Percentiles rank a stretch among this genome's conserved stretches.
These are phyloP conservation scores for Physcomitrium patens DNA, from an alignment of 225 moss, liverwort and hornwort species.

Conservation along the genomic window DNA sequence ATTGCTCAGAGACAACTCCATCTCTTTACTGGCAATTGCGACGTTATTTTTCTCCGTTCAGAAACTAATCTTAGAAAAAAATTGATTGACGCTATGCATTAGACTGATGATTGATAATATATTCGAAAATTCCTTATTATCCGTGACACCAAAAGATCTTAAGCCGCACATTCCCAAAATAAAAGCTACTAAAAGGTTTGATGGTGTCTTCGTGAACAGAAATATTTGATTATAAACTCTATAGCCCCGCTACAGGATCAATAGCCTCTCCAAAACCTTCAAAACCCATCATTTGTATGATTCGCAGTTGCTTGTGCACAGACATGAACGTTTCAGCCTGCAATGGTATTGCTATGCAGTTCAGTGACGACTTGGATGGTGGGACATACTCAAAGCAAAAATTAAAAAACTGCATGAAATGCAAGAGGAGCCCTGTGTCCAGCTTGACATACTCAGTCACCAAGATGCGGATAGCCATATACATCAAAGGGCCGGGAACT, in stretches of 20 bases:
- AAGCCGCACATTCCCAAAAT: slow-evolving; percentile 20
- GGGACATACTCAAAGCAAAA: too few relatives aligned
- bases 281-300: neutral
- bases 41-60: slow-evolving; percentile 18
- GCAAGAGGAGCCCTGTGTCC: too few relatives aligned
- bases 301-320: neutral
- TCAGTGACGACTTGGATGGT: too few relatives aligned
- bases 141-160: slow-evolving; percentile 15
- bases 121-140: slow-evolving; percentile 10
- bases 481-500: too few relatives aligned
- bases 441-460: too few relatives aligned
- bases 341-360: neutral
- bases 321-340: neutral
- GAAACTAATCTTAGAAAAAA: slow-evolving; percentile 30
- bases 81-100: slow-evolving; percentile 12
- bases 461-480: too few relatives aligned
- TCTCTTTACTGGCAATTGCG: slow-evolving; percentile 19
- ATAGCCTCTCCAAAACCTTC: neutral
- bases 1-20: slow-evolving; percentile 14
- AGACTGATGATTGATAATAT: slow-evolving; percentile 18
- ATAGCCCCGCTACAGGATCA: neutral
- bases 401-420: too few relatives aligned
- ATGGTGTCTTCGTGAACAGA: neutral
- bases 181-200: slow-evolving; percentile 18
- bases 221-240: slow-evolving; percentile 11